Base-by-base conservation (phyloP, 768 basidiomycete genomes). In the Agrocybe chaxingu region DNA sequence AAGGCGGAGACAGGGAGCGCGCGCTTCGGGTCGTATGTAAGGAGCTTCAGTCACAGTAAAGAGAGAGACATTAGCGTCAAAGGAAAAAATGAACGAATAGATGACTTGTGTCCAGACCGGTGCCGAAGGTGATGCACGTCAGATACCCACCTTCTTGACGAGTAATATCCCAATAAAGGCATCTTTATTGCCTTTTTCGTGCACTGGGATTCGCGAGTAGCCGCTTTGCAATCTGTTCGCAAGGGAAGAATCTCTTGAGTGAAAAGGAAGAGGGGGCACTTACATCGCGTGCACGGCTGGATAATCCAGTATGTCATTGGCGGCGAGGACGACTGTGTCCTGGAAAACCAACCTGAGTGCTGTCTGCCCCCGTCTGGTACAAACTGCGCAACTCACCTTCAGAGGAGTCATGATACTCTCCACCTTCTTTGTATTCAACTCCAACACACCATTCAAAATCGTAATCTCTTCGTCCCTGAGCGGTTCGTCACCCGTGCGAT, bases 161-260 rank as follows among this genome's bases (percentile, higher is more conserved):
- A 94, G 77, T 2, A 97, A 70, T 50, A 96, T 75, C 0, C 95
- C 93, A 7, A 87, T 68, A 62, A 93, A 97, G 8, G 86, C 76
- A n/a, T 79, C 63, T n/a, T 81, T 79, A 40, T 87, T 76, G 1
- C 78, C 80, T 4, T 85, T 77, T 53, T 82, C 81, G 60, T 96
- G 91, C 0, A 98, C 80, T 0, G 95, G 95, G 60, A 98, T 90
- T 13, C 95, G 84, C 1, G 93, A 95, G 63, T 96, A 97, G 0
- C 95, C 95, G 56, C 84, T 88, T 19, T 75, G 65, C 31, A 89
- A 66, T 36, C 84, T 87, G 57, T n/a, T 48, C 7, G 30, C 30
- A 19, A 18, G 3, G 34, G 29, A 39, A 31, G 45, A 42, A 53
- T 54, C 18, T 3, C 47, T 42, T 42, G 16, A 38, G 11, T 35